A percentile compares a stretch with the other conserved stretches of the same genome.
Evolutionary conservation across 441 rosid species (phyloP).

Genomic region (Adansonia madagascariensis): DNA sequence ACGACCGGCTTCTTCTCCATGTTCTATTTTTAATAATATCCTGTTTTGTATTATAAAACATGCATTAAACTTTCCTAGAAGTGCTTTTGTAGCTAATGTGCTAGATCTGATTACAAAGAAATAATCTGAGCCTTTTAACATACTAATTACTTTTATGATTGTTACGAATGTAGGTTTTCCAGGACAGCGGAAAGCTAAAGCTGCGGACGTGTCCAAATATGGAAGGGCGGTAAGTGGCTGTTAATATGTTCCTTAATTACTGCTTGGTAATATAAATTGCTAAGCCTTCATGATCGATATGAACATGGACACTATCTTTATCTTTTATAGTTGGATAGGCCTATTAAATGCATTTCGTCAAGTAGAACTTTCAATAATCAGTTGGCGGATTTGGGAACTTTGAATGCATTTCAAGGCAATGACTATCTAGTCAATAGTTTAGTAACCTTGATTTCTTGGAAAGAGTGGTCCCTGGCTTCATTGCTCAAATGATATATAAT

Average conservation of each 20-base stretch:
- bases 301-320: conserved; percentile 9
- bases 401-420: not conserved
- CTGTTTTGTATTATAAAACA: not conserved
- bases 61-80: not conserved
- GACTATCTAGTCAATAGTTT: not conserved
- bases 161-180: conserved; percentile 35
- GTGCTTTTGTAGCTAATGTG: conserved; percentile 3
- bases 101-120: not conserved
- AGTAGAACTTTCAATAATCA: not conserved
- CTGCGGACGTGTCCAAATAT: conserved; percentile 40
- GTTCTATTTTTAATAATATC: not conserved
- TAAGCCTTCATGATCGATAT: not conserved
- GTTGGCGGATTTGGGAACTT: conserved; percentile 2
- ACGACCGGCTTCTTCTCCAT: not conserved
- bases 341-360: conserved; percentile 4
- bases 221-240: conserved; percentile 39
- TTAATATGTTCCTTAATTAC: not conserved
- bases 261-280: conserved; percentile 6
- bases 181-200: conserved; percentile 37
- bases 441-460: not conserved
- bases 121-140: not conserved
- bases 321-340: not conserved
- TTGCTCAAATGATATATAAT: not conserved
- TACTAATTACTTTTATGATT: not conserved
- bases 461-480: not conserved